A percentile compares a stretch with the other conserved stretches of the same genome.
Conservation (phyloP, 2,329 filamentous ascomycete species). For the Trichophyton verrucosum region DNA sequence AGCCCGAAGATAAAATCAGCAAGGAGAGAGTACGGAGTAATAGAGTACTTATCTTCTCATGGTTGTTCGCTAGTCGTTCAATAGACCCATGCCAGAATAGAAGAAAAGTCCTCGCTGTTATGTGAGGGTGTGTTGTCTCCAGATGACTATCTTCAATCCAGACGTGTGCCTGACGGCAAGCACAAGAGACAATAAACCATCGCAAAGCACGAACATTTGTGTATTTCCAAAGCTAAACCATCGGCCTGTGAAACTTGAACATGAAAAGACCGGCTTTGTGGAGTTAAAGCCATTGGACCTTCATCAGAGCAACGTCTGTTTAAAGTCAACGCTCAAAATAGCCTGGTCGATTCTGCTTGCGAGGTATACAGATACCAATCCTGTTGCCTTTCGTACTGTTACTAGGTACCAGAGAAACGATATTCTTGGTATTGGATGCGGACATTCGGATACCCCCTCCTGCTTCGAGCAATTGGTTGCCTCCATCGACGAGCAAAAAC, state of each 20-base stretch:
- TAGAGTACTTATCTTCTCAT: neutral
- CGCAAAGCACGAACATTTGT: neutral
- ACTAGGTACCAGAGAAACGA: neutral
- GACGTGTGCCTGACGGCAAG: neutral
- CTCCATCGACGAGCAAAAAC: neutral
- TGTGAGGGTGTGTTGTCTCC: neutral
- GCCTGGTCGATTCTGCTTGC: conserved; percentile 8
- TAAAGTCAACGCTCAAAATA: neutral
- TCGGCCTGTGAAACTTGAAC: neutral
- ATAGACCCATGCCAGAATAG: neutral
- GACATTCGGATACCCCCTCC: neutral
- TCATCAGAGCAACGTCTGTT: neutral
- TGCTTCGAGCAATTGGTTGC: neutral
- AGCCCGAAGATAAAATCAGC: neutral
- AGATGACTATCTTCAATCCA: neutral
- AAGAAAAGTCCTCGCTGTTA: neutral
- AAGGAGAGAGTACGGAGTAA: neutral
- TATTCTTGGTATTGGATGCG: neutral
- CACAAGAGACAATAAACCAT: neutral
- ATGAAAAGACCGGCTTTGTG: neutral
- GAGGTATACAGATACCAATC: conserved; percentile 1
- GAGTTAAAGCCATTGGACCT: neutral
- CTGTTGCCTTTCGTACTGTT: neutral
- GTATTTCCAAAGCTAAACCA: neutral
- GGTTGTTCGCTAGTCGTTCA: neutral